A percentile compares a stretch with the other conserved stretches of the same genome.
These are phyloP conservation scores for Fusarium mexicanum DNA, from an alignment of 2,329 filamentous ascomycete genomes.

Conservation along the genomic window DNA sequence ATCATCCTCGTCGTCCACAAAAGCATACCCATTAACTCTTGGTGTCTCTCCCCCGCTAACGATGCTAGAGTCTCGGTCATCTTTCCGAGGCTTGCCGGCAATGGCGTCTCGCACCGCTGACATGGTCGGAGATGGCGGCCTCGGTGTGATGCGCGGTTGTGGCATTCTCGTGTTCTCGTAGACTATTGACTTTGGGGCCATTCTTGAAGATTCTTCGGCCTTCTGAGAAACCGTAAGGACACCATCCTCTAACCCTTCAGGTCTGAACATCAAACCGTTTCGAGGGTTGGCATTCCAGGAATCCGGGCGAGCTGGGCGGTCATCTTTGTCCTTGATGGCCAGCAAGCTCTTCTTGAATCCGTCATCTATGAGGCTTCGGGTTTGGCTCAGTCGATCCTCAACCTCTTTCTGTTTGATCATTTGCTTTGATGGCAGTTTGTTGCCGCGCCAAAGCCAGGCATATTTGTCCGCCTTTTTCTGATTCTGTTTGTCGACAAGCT, in stretches of 20 bases:
- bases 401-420: slow-evolving; percentile 74
- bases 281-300: slow-evolving; percentile 78
- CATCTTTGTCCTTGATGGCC: slow-evolving; percentile 72
- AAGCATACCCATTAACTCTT: slow-evolving; percentile 90
- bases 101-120: slow-evolving; percentile 88
- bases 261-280: slow-evolving; percentile 89
- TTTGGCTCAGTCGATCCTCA: slow-evolving; percentile 61
- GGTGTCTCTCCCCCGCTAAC: slow-evolving; percentile 75
- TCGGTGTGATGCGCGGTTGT: slow-evolving; percentile 52
- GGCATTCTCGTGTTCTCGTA: slow-evolving; percentile 87
- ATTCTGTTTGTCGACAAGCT: slow-evolving; percentile 90
- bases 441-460: slow-evolving; percentile 87
- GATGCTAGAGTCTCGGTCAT: slow-evolving; percentile 68
- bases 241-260: slow-evolving; percentile 70
- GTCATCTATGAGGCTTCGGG: slow-evolving; percentile 62
- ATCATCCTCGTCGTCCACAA: slow-evolving; percentile 83
- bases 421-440: slow-evolving; percentile 85
- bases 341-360: slow-evolving; percentile 67
- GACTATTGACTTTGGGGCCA: slow-evolving; percentile 78
- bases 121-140: slow-evolving; percentile 81
- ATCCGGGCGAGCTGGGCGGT: slow-evolving; percentile 80
- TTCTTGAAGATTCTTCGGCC: slow-evolving; percentile 75
- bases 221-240: slow-evolving; percentile 72
- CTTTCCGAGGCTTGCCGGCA: slow-evolving; percentile 72
- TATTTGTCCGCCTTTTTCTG: slow-evolving; percentile 84